phyloP scores from a whole-genome alignment of 2,329 filamentous ascomycete genomes.

The Phoma sp. region DNA sequence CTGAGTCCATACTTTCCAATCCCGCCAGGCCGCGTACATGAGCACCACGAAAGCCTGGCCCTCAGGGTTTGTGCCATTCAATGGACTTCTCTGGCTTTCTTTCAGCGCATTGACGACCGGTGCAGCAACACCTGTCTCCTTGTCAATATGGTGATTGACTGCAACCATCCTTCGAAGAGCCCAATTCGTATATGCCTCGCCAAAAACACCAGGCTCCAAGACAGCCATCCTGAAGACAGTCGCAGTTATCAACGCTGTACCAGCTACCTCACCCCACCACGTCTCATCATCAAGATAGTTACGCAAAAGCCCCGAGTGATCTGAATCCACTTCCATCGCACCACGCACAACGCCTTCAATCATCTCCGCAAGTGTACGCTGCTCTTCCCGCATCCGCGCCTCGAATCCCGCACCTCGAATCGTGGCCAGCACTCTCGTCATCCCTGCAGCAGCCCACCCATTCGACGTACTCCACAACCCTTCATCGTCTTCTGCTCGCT shows the following conservation, averaged over 20 bases:
- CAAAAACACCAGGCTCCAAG: conserved; percentile 48
- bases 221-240: conserved; percentile 55
- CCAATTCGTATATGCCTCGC: conserved; percentile 49
- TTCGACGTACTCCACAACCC: conserved; percentile 57
- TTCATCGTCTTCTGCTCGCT: conserved; percentile 33
- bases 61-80: conserved; percentile 47
- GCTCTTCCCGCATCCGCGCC: conserved; percentile 20
- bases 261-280: conserved; percentile 58
- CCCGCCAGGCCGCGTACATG: conserved; percentile 52
- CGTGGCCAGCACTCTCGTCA: conserved; percentile 55
- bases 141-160: conserved; percentile 45
- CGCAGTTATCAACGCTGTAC: conserved; percentile 55
- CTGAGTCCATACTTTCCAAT: conserved; percentile 33
- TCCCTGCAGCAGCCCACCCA: conserved; percentile 57
- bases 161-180: conserved; percentile 49
- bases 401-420: conserved; percentile 41
- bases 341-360: conserved; percentile 49
- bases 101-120: conserved; percentile 54
- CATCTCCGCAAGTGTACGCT: conserved; percentile 36
- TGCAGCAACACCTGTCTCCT: conserved; percentile 44
- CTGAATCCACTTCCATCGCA: conserved; percentile 41
- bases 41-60: conserved; percentile 54
- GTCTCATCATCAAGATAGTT: conserved; percentile 55
- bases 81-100: conserved; percentile 39
- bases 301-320: conserved; percentile 49